phyloP scores from a whole-genome alignment of 192 early-diverging fungal genomes.

The Backusella tuberculispora region DNA sequence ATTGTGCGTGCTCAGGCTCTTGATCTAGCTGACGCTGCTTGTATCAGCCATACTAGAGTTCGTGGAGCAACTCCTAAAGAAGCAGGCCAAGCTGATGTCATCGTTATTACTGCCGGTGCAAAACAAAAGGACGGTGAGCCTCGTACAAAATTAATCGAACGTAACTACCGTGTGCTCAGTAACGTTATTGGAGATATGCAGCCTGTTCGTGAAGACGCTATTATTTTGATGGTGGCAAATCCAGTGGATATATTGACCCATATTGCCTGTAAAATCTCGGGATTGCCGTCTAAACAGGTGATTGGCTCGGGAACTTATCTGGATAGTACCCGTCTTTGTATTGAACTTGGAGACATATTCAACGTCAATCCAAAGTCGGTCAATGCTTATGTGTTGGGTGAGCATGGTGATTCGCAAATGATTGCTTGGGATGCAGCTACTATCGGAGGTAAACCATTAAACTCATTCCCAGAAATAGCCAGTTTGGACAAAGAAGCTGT shows the following conservation, averaged over 20 bases:
- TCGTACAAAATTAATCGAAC: slow-evolving; percentile 57
- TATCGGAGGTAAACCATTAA: slow-evolving; percentile 56
- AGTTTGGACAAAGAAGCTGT: slow-evolving; percentile 48
- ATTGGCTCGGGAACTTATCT: slow-evolving; percentile 67
- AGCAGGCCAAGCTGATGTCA: slow-evolving; percentile 67
- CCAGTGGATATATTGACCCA: slow-evolving; percentile 68
- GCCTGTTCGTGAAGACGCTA: slow-evolving; percentile 60
- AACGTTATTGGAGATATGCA: slow-evolving; percentile 58
- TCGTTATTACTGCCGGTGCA: slow-evolving; percentile 67
- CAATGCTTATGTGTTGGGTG: slow-evolving; percentile 67
- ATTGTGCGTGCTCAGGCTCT: slow-evolving; percentile 58
- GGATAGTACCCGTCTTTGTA: slow-evolving; percentile 61
- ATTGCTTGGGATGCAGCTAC: slow-evolving; percentile 60
- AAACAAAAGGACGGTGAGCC: slow-evolving; percentile 64
- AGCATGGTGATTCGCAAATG: slow-evolving; percentile 71
- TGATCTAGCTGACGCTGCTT: slow-evolving; percentile 64
- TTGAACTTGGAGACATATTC: slow-evolving; percentile 43
- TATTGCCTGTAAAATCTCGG: slow-evolving; percentile 63
- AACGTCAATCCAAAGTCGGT: slow-evolving; percentile 56
- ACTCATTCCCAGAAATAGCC: slow-evolving; percentile 53
- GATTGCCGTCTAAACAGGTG: slow-evolving; percentile 58
- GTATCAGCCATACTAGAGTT: slow-evolving; percentile 54
- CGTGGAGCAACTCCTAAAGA: slow-evolving; percentile 53
- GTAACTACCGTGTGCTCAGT: slow-evolving; percentile 64
- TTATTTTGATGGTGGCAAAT: slow-evolving; percentile 67